Conservation (phyloP, 352 stramenopile species). For the Phytophthora sojae region DNA sequence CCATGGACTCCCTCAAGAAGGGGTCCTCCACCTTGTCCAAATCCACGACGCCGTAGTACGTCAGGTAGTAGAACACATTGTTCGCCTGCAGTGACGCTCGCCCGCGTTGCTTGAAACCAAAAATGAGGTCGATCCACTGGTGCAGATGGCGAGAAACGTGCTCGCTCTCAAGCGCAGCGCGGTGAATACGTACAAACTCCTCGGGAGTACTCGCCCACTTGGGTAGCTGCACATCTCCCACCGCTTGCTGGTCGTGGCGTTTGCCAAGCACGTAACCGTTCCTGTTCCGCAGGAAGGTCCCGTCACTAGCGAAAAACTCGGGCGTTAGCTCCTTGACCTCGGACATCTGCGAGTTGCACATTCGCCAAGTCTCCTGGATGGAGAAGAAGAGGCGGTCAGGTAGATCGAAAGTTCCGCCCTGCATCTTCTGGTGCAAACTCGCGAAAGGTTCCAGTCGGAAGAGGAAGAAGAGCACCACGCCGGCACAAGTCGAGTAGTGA, state of each 20-base stretch:
- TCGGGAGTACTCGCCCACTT: slow-evolving; percentile 96
- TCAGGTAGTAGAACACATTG: slow-evolving; percentile 97
- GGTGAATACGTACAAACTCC: slow-evolving; percentile 97
- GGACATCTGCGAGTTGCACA: slow-evolving; percentile 97
- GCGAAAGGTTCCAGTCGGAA: slow-evolving; percentile 98
- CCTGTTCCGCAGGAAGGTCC: slow-evolving; percentile 96
- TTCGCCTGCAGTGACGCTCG: slow-evolving; percentile 93
- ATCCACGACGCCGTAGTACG: slow-evolving; percentile 96
- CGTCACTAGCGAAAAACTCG: slow-evolving; percentile 95
- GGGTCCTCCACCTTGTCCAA: slow-evolving; percentile 96
- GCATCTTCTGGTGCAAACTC: slow-evolving; percentile 96
- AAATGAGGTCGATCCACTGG: slow-evolving; percentile 99
- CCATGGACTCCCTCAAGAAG: slow-evolving; percentile 93
- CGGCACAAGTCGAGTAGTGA: slow-evolving; percentile 98
- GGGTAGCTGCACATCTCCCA: slow-evolving; percentile 97
- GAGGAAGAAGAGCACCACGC: slow-evolving; percentile 99
- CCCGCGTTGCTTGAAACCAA: slow-evolving; percentile 98
- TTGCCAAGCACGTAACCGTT: slow-evolving; percentile 97
- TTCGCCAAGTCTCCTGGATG: slow-evolving; percentile 96
- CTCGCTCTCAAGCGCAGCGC: slow-evolving; percentile 97
- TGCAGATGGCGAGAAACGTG: slow-evolving; percentile 98
- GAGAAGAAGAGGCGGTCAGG: slow-evolving; percentile 98
- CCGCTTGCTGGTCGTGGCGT: slow-evolving; percentile 69
- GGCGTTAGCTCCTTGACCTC: slow-evolving; percentile 99
- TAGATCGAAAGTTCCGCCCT: slow-evolving; percentile 98